Evolutionary conservation across 768 basidiomycete species (phyloP).

Genomic region (Hebeloma cylindrosporum): DNA sequence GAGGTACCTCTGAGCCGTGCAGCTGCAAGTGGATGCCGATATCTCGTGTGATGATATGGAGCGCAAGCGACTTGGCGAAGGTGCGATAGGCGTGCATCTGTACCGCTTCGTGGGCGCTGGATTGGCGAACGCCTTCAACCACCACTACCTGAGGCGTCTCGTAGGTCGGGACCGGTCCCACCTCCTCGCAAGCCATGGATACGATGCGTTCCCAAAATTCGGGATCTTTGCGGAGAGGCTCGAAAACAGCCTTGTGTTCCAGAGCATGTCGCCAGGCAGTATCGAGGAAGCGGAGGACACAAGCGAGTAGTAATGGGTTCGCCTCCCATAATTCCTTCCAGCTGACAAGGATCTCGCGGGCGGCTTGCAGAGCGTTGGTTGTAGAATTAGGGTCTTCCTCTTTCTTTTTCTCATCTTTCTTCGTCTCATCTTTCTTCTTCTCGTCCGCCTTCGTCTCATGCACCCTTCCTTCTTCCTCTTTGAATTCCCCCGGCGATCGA

Average conservation of each 20-base stretch:
- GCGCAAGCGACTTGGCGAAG: constrained; percentile 69
- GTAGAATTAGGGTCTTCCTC: constrained; percentile 32
- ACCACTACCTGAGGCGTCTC: constrained; percentile 47
- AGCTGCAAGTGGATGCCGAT: constrained; percentile 59
- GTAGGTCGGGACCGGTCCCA: constrained; percentile 75
- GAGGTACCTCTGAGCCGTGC: constrained; percentile 33
- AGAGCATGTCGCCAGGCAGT: constrained; percentile 78
- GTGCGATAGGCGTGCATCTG: constrained; percentile 67
- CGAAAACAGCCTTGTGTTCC: constrained; percentile 65
- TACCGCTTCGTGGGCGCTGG: constrained; percentile 60
- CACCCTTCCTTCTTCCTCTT: constrained; percentile 38
- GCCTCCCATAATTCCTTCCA: constrained; percentile 79
- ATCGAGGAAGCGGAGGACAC: constrained; percentile 73
- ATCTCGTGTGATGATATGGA: constrained; percentile 74
- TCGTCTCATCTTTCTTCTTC: constrained; percentile 36
- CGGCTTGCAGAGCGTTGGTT: constrained; percentile 64
- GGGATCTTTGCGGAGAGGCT: constrained; percentile 52
- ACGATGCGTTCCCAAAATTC: constrained; percentile 73
- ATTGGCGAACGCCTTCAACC: constrained; percentile 50
- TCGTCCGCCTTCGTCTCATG: constrained; percentile 35
- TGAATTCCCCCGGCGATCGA: constrained; percentile 43
- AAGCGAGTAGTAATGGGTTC: constrained; percentile 74
- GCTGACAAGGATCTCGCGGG: constrained; percentile 59
- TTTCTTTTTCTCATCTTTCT: constrained; percentile 24
- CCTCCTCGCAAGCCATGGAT: constrained; percentile 61